Percentiles rank a stretch among this genome's conserved stretches.
Conservation (phyloP, 805 yeast genomes). For the Saturnispora silvae region DNA sequence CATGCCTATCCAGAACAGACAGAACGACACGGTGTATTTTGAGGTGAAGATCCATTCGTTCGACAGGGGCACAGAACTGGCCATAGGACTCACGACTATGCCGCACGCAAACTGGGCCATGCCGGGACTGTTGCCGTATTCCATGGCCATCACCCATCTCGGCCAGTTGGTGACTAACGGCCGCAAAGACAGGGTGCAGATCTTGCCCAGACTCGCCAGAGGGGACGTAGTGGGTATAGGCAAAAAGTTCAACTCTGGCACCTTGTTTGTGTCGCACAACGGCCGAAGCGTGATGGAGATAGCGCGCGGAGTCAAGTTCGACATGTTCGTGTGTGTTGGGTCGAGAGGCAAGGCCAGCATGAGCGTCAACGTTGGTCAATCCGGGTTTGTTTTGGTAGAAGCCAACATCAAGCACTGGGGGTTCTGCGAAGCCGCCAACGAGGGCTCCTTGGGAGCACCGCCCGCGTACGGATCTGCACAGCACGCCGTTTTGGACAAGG, state of each 20-base stretch:
- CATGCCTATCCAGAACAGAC: conserved; percentile 26
- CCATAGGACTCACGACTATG: conserved; percentile 29
- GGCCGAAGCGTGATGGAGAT: conserved; percentile 45
- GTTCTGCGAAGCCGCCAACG: conserved; percentile 39
- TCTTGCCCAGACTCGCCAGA: conserved; percentile 40
- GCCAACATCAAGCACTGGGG: conserved; percentile 62
- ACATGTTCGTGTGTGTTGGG: conserved; percentile 46
- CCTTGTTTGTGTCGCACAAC: conserved; percentile 44
- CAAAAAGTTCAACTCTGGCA: conserved; percentile 36
- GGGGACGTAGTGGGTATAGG: conserved; percentile 51
- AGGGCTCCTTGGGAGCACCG: conserved; percentile 31
- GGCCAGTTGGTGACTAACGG: conserved; percentile 55
- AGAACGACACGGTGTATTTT: conserved; percentile 50
- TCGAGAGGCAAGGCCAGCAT: conserved; percentile 39
- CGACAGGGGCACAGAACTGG: conserved; percentile 41
- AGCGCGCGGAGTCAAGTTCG: conserved; percentile 37
- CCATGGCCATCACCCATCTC: conserved; percentile 62
- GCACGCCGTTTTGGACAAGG: conserved; percentile 56
- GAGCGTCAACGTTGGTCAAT: conserved; percentile 68
- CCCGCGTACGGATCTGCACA: conserved; percentile 24
- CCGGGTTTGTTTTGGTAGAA: conserved; percentile 83
- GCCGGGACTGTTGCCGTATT: conserved; percentile 64
- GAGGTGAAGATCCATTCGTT: conserved; percentile 45
- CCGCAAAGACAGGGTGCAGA: conserved; percentile 31
- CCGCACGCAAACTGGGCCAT: conserved; percentile 69